These are phyloP conservation scores for Phyllosticta ampelicida DNA, from an alignment of 2,329 filamentous ascomycete genomes.

Conservation along the genomic window DNA sequence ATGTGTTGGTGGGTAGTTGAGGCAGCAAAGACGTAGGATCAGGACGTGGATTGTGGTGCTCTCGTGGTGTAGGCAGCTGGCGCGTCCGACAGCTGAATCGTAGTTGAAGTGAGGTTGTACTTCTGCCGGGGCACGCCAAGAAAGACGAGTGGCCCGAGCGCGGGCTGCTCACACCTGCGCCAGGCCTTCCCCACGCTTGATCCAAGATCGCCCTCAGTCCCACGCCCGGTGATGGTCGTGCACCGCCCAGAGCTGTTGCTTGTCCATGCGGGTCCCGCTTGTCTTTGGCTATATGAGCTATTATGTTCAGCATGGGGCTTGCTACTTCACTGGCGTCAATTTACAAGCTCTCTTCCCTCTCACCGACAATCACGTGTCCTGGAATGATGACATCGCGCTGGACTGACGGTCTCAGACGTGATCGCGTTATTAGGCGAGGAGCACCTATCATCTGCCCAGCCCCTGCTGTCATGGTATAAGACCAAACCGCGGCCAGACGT, in stretches of 20 bases:
- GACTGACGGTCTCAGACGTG: neutral
- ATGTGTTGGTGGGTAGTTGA: slow-evolving; percentile 1
- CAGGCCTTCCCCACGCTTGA: slow-evolving; percentile 5
- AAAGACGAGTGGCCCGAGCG: neutral
- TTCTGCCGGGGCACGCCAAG: neutral
- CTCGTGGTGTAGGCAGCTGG: slow-evolving; percentile 2
- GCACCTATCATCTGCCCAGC: neutral
- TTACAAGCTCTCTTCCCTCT: neutral
- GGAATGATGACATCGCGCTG: slow-evolving; percentile 8
- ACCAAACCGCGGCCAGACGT: neutral
- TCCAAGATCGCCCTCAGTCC: neutral
- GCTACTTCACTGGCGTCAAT: neutral
- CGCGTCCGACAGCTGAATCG: slow-evolving; percentile 4
- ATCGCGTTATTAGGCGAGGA: neutral
- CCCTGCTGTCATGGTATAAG: neutral
- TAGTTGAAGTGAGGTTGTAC: slow-evolving; percentile 4
- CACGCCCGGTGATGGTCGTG: neutral
- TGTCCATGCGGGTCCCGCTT: slow-evolving; percentile 8
- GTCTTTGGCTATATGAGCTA: neutral
- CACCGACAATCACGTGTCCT: slow-evolving; percentile 1
- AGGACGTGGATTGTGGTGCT: slow-evolving; percentile 1
- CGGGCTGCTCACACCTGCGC: neutral
- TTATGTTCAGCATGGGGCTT: neutral
- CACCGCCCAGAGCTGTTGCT: slow-evolving; percentile 1
- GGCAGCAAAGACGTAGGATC: neutral